A percentile compares a stretch with the other conserved stretches of the same genome.
Conservation (phyloP, 768 basidiomycete genomes). For the Coprinopsis strossmayeri region DNA sequence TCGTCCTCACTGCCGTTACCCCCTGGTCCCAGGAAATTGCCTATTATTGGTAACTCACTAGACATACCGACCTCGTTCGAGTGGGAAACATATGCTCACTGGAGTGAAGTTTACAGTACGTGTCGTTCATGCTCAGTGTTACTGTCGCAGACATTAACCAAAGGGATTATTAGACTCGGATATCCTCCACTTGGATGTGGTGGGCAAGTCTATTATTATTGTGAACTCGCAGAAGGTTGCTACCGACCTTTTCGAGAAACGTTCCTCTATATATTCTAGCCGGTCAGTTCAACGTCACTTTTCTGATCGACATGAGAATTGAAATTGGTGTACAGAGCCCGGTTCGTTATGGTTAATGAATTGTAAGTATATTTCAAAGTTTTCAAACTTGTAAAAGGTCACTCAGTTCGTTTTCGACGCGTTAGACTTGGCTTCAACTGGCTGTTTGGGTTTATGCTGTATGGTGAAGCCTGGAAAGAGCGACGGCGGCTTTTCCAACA, state of each 20-base stretch:
- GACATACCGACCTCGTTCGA: constrained; percentile 31
- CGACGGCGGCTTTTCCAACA: constrained; percentile 33
- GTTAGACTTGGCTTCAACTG: constrained; percentile 12
- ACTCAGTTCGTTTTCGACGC: neutral
- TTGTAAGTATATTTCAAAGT: constrained; percentile 6
- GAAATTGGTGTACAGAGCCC: neutral
- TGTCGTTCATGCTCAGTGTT: neutral
- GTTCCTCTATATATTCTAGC: constrained; percentile 31
- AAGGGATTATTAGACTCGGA: constrained; percentile 16
- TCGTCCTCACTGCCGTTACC: constrained; percentile 19
- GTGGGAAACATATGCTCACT: constrained; percentile 29
- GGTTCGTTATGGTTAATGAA: constrained; percentile 10
- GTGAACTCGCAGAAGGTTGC: constrained; percentile 29
- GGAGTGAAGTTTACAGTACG: constrained; percentile 32
- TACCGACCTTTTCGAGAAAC: constrained; percentile 32
- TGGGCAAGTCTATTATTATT: constrained; percentile 17
- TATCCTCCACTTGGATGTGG: constrained; percentile 18
- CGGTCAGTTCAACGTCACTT: constrained; percentile 6
- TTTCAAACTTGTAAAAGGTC: neutral
- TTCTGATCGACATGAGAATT: neutral
- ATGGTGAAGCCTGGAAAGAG: constrained; percentile 15
- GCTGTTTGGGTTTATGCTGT: constrained; percentile 16
- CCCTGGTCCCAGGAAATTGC: constrained; percentile 33
- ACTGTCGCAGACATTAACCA: neutral
- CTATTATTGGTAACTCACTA: constrained; percentile 33